phyloP scores from a whole-genome alignment of 2,329 filamentous ascomycete species.

The Colletotrichum tropicicola region DNA sequence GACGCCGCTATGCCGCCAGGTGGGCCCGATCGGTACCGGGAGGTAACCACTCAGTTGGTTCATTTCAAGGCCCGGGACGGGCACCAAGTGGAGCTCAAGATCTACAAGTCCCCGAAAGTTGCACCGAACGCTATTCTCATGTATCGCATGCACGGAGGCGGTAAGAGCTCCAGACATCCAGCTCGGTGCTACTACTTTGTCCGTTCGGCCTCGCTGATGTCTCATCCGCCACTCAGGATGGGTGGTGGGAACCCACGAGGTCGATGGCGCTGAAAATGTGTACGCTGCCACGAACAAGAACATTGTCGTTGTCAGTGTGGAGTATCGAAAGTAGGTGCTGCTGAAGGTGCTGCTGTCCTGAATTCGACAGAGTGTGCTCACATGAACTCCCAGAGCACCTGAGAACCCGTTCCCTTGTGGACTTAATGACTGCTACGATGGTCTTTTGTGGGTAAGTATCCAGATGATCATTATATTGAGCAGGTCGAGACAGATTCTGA shows the following conservation, averaged over 20 bases:
- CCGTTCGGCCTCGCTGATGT: neutral
- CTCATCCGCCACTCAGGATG: slow-evolving; percentile 20
- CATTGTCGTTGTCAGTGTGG: slow-evolving; percentile 47
- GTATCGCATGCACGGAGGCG: slow-evolving; percentile 47
- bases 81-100: slow-evolving; percentile 43
- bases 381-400: slow-evolving; percentile 44
- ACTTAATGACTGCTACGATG: slow-evolving; percentile 46
- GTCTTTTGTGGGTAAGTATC: slow-evolving; percentile 45
- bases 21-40: slow-evolving; percentile 42
- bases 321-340: slow-evolving; percentile 43
- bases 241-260: slow-evolving; percentile 43
- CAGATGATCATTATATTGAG: neutral
- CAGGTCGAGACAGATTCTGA: neutral
- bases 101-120: slow-evolving; percentile 41
- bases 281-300: slow-evolving; percentile 40
- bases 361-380: too few species aligned
- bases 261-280: slow-evolving; percentile 45
- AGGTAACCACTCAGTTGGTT: slow-evolving; percentile 40
- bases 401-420: slow-evolving; percentile 45
- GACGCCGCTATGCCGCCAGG: slow-evolving; percentile 36
- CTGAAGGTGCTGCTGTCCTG: neutral
- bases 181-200: neutral
- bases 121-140: slow-evolving; percentile 34
- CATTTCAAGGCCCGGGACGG: slow-evolving; percentile 44
- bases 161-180: slow-evolving; percentile 10